These are phyloP conservation scores for Tulasnella sp. DNA, from an alignment of 768 basidiomycete species.

Conservation along the genomic window DNA sequence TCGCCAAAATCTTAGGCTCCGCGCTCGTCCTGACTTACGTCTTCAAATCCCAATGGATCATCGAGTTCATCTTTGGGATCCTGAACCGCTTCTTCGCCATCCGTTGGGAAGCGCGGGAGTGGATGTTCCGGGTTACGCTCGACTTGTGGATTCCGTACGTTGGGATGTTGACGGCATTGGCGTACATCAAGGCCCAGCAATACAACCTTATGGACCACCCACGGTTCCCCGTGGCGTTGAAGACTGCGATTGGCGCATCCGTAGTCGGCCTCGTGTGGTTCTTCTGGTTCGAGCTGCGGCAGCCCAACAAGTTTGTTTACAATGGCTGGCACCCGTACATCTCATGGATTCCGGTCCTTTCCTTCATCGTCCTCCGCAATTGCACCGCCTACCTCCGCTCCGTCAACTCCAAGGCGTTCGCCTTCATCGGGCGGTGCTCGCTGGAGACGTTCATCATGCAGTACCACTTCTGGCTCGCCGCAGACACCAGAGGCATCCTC, in stretches of 20 bases:
- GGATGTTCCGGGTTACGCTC: slow-evolving; percentile 85
- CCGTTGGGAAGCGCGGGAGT: slow-evolving; percentile 83
- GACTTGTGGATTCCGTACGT: slow-evolving; percentile 89
- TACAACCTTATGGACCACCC: slow-evolving; percentile 68
- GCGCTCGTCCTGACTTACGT: slow-evolving; percentile 65
- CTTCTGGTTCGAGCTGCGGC: slow-evolving; percentile 76
- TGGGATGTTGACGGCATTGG: slow-evolving; percentile 79
- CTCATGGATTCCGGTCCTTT: slow-evolving; percentile 77
- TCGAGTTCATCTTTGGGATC: slow-evolving; percentile 66
- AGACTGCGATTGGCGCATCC: slow-evolving; percentile 56
- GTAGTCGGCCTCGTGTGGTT: slow-evolving; percentile 69
- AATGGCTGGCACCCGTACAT: slow-evolving; percentile 84
- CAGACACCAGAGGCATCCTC: slow-evolving; percentile 79
- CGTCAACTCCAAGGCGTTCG: slow-evolving; percentile 67
- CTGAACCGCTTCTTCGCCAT: slow-evolving; percentile 71
- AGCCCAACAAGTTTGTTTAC: slow-evolving; percentile 81
- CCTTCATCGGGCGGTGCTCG: slow-evolving; percentile 83
- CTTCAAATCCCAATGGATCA: slow-evolving; percentile 63
- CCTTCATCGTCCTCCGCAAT: slow-evolving; percentile 77
- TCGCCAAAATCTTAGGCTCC: slow-evolving; percentile 71
- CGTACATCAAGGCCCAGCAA: slow-evolving; percentile 75
- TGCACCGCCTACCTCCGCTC: slow-evolving; percentile 72
- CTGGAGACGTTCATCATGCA: slow-evolving; percentile 92
- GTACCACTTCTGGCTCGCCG: slow-evolving; percentile 85
- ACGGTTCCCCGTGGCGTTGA: slow-evolving; percentile 62